Percentiles rank a stretch among this genome's conserved stretches.
These are phyloP conservation scores for Russula vinacea DNA, from an alignment of 768 basidiomycete species.

Conservation along the genomic window DNA sequence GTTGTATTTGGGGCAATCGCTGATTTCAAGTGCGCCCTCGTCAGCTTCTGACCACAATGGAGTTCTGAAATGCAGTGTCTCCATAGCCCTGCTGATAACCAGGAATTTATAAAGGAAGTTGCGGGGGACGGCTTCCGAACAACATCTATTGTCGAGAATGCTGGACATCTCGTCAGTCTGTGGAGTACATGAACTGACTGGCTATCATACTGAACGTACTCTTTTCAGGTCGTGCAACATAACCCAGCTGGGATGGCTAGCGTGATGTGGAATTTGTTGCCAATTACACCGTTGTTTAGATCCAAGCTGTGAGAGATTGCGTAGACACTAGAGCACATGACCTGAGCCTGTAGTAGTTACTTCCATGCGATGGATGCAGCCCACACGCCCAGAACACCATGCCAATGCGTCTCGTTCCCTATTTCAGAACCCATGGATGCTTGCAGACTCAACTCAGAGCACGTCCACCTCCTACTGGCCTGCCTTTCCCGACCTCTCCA, in stretches of 20 bases:
- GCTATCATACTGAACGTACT: background rate
- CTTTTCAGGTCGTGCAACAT: constrained; percentile 14
- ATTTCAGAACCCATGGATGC: no score
- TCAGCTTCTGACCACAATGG: background rate
- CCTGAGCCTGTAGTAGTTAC: no score
- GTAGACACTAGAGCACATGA: background rate
- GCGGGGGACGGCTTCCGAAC: constrained; percentile 17
- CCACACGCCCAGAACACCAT: no score
- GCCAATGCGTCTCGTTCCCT: no score
- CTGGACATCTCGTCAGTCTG: constrained; percentile 25
- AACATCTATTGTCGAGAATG: constrained; percentile 18
- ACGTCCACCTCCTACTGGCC: no score
- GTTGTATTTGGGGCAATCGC: constrained; percentile 23
- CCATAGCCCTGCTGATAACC: constrained; percentile 21
- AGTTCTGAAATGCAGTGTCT: background rate
- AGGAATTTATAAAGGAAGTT: constrained; percentile 1
- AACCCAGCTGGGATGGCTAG: constrained; percentile 25
- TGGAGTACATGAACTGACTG: background rate
- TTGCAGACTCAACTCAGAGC: no score
- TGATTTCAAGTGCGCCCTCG: constrained; percentile 21
- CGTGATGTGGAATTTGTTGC: constrained; percentile 7
- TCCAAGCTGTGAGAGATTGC: constrained; percentile 11
- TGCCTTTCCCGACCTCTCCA: no score
- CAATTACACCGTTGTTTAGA: background rate
- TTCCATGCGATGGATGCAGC: no score